Percentiles rank a stretch among this genome's conserved stretches.
Evolutionary conservation across 169 alveolate genomes (phyloP).

Genomic region (Eimeria tenella): DNA sequence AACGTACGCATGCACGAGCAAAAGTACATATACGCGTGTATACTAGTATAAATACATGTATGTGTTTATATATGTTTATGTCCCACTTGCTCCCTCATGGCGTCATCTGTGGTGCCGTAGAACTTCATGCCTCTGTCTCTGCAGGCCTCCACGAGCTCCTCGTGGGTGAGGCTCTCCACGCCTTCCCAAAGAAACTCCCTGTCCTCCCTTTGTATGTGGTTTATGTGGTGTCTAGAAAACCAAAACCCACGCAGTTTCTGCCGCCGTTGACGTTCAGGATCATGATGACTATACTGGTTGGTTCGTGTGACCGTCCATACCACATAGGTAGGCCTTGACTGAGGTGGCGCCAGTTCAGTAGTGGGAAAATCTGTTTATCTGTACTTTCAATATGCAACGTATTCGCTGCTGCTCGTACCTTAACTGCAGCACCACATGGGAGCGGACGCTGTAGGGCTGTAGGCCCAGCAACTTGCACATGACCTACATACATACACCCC

Average conservation of each 20-base stretch:
- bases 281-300: no score
- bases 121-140: conserved; percentile 89
- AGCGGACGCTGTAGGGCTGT: conserved; percentile 89
- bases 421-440: conserved; percentile 91
- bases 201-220: conserved; percentile 89
- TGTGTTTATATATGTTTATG: background rate
- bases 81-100: conserved; percentile 80
- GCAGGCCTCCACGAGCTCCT: conserved; percentile 91
- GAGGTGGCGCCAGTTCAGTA: background rate
- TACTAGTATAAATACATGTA: background rate
- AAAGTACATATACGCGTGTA: background rate
- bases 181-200: conserved; percentile 92
- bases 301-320: no score
- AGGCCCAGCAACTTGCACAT: conserved; percentile 91
- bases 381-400: no score
- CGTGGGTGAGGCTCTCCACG: conserved; percentile 88
- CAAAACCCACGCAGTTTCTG: conserved; percentile 82
- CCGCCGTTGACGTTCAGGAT: conserved; percentile 71
- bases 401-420: background rate
- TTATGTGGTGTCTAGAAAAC: conserved; percentile 86
- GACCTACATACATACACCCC: conserved; percentile 78
- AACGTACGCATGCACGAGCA: no score
- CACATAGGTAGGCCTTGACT: background rate
- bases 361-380: no score
- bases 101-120: conserved; percentile 88